Percentiles rank a stretch among this genome's conserved stretches.
These are phyloP conservation scores for Cystobasidium ongulense DNA, from an alignment of 768 basidiomycete species.

Conservation along the genomic window DNA sequence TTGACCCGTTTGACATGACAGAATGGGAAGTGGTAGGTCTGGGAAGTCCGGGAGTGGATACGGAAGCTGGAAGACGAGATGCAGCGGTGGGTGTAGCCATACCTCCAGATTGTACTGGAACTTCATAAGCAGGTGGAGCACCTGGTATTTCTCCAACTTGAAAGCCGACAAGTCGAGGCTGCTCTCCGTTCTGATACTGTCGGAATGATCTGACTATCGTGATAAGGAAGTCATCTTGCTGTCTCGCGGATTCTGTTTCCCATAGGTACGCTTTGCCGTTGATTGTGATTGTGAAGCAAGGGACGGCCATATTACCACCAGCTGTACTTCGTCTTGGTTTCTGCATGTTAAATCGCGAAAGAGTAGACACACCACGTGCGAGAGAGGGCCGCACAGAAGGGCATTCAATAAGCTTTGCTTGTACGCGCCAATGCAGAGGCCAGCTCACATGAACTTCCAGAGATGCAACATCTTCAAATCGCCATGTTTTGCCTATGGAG, in stretches of 20 bases:
- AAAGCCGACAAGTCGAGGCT: slow-evolving; percentile 26
- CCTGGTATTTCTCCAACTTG: slow-evolving; percentile 25
- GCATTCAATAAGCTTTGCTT: slow-evolving; percentile 42
- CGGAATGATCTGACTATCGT: slow-evolving; percentile 53
- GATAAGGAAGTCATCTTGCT: slow-evolving; percentile 66
- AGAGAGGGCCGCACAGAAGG: not conserved
- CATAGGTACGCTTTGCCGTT: slow-evolving; percentile 75
- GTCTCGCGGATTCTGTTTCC: slow-evolving; percentile 66
- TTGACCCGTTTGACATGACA: slow-evolving; percentile 20
- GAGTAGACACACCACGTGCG: no score
- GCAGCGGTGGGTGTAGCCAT: slow-evolving; percentile 3
- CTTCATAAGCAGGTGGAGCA: slow-evolving; percentile 31
- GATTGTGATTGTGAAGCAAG: slow-evolving; percentile 63
- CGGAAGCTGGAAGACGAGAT: not conserved
- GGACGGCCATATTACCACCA: not conserved
- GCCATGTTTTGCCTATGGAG: slow-evolving; percentile 97
- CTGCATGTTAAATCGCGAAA: no score
- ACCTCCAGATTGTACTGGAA: slow-evolving; percentile 14
- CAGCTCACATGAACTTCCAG: slow-evolving; percentile 55
- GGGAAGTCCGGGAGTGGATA: not conserved
- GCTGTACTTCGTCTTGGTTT: slow-evolving; percentile 14
- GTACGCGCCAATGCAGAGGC: not conserved
- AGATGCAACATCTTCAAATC: slow-evolving; percentile 66
- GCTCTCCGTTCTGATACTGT: slow-evolving; percentile 4
- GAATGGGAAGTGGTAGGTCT: slow-evolving; percentile 37